phyloP scores from a whole-genome alignment of 257 asterid species.

The Plantago major region DNA sequence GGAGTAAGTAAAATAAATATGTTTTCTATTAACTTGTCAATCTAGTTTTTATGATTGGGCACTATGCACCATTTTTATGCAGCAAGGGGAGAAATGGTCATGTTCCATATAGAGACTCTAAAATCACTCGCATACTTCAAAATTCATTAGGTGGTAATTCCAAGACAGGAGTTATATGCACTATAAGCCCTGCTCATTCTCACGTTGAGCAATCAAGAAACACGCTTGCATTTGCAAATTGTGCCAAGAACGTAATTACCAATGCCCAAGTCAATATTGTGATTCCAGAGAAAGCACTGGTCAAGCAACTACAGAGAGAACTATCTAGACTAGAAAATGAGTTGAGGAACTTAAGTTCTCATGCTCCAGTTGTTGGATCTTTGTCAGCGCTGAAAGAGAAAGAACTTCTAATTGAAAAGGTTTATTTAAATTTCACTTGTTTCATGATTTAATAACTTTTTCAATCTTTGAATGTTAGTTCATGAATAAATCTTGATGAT shows the following conservation, averaged over 20 bases:
- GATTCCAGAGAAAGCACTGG: constrained; percentile 54
- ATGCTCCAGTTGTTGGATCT: constrained; percentile 27
- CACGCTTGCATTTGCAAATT: constrained; percentile 53
- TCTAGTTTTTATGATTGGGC: no score
- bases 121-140: constrained; percentile 56
- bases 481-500: no score
- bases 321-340: constrained; percentile 44
- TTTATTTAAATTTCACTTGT: constrained; percentile 7
- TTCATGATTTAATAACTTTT: background rate
- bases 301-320: constrained; percentile 50
- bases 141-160: constrained; percentile 61
- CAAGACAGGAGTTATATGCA: constrained; percentile 57
- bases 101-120: constrained; percentile 54
- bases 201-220: constrained; percentile 67
- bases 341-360: constrained; percentile 32
- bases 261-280: constrained; percentile 53
- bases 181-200: constrained; percentile 58
- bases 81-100: constrained; percentile 61
- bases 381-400: constrained; percentile 35
- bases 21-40: no score
- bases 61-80: background rate
- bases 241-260: constrained; percentile 53
- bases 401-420: constrained; percentile 51
- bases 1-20: no score
- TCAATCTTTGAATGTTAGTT: background rate